phyloP scores from a whole-genome alignment of 1,284 basidiomycete genomes.

The Heterobasidion irregulare region DNA sequence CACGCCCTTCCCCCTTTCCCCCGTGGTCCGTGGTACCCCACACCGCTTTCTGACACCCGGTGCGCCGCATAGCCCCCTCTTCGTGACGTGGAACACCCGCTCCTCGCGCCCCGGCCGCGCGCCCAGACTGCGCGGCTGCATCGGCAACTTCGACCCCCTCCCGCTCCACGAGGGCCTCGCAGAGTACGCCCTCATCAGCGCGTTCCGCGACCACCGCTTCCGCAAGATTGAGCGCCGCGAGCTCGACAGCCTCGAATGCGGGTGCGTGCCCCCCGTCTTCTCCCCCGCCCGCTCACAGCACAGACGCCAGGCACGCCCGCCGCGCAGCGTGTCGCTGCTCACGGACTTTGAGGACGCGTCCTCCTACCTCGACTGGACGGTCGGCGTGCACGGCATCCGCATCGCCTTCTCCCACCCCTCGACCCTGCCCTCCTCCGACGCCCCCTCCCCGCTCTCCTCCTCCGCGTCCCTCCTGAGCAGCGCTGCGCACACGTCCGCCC shows the following conservation, averaged over 20 bases:
- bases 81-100: constrained; percentile 92
- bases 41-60: constrained; percentile 1
- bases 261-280: constrained; percentile 39
- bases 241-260: constrained; percentile 76
- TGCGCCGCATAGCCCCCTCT: constrained; percentile 66
- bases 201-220: constrained; percentile 67
- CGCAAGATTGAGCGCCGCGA: constrained; percentile 70
- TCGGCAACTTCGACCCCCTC: constrained; percentile 86
- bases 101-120: constrained; percentile 49
- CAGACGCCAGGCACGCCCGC: not conserved
- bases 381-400: constrained; percentile 90
- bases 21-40: not conserved
- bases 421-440: constrained; percentile 42
- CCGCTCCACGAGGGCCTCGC: constrained; percentile 70
- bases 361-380: constrained; percentile 87
- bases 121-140: constrained; percentile 82
- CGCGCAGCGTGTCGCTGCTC: constrained; percentile 76
- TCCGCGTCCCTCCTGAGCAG: constrained; percentile 43
- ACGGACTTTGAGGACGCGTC: constrained; percentile 86
- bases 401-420: constrained; percentile 82
- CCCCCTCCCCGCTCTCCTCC: constrained; percentile 65
- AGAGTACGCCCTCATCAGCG: constrained; percentile 88
- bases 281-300: not conserved
- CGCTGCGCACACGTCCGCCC: constrained; percentile 12
- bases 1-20: constrained; percentile 5